Conservation (phyloP, 2,329 filamentous ascomycete genomes). For the Epichloe uncinata region DNA sequence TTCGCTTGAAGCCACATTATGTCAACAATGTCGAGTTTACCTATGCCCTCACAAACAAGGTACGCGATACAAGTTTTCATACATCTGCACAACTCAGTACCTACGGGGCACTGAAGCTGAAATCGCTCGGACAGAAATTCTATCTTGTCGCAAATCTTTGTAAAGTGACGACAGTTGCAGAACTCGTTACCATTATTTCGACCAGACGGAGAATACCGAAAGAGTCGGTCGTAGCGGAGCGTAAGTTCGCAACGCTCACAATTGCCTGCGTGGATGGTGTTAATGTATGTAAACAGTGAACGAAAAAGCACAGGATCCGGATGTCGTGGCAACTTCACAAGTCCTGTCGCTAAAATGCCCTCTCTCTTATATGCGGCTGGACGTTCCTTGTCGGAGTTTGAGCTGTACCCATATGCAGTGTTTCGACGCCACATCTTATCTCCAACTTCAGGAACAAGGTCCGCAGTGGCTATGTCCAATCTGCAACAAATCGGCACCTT, state of each 20-base stretch:
- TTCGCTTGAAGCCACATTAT: constrained; percentile 58
- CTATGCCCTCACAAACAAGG: constrained; percentile 85
- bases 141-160: constrained; percentile 66
- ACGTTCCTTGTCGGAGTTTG: constrained; percentile 64
- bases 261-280: background rate
- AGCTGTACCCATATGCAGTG: constrained; percentile 84
- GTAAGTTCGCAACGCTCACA: constrained; percentile 36
- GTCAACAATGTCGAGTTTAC: constrained; percentile 71
- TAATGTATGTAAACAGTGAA: constrained; percentile 43
- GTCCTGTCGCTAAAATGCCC: constrained; percentile 89
- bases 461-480: constrained; percentile 95
- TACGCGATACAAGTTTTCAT: constrained; percentile 23
- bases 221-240: constrained; percentile 67
- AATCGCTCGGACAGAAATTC: constrained; percentile 42
- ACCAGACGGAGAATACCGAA: constrained; percentile 62
- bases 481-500: constrained; percentile 73
- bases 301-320: constrained; percentile 68
- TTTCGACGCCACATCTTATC: constrained; percentile 84
- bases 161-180: constrained; percentile 54
- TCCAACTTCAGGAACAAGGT: constrained; percentile 89
- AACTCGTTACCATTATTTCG: constrained; percentile 56
- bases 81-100: background rate
- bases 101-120: constrained; percentile 8
- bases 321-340: constrained; percentile 79
- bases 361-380: constrained; percentile 71